Base-by-base conservation (phyloP, 176 grass and related monocot species). In the sorghum (Sorghum bicolor) region DNA sequence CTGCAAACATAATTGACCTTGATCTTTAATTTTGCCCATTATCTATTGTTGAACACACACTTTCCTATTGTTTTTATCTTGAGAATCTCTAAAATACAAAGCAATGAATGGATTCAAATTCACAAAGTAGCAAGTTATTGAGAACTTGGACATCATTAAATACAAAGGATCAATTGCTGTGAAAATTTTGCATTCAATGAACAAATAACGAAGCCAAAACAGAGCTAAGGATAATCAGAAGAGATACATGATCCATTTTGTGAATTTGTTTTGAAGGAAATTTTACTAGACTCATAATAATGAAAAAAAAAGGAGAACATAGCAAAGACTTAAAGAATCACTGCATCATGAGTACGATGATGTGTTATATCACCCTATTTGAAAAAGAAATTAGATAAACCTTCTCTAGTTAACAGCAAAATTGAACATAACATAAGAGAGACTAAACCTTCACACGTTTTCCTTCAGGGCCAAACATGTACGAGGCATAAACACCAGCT, bases 401-500 rank as follows among this genome's bases (percentile, higher is more conserved):
- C 57, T 6, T 82, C 28, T 8, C 12, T 40, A n/a, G 76, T 29
- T 64, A 80, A 67, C 77, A 87, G 29, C 0, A 31, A 67, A 70
- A 45, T 33, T 61, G 36, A 5, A 83, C 19, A 73, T 45, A 45
- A 38, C 39, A 77, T 70, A 58, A 70, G 48, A 38, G 69, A 15
- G 3, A 45, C 12, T 20, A 34, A 22, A 98, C 96, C 96, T 95
- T 98, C 81, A 98, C 64, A 71, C 80, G 75, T 86, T 98, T 95
- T 76, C 96, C 96, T 86, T 90, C 78, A 64, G 96, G 82, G 31
- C 93, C 96, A 92, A 90, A 93, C 84, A 95, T 86, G 61, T 98
- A 95, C 7, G 96, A 98, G 24, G 93, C 17, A 85, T 95, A 98
- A 60, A 98, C 96, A 37, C 91, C 96, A 82, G 90, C 91, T 87